These are phyloP conservation scores for Phlebiopsis gigantea DNA, from an alignment of 768 basidiomycete species.

Conservation along the genomic window DNA sequence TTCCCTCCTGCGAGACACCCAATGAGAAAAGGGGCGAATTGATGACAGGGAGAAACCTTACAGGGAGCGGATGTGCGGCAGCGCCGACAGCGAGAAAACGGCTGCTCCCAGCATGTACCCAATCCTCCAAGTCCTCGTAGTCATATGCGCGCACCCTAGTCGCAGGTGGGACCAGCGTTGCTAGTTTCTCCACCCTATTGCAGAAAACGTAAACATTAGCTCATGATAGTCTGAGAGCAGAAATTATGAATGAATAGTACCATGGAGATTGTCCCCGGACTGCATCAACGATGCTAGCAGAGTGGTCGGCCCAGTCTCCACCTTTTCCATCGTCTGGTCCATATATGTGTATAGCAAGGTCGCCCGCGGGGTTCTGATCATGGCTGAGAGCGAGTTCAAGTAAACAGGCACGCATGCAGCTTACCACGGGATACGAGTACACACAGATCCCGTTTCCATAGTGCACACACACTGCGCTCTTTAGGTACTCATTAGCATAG, in stretches of 20 bases:
- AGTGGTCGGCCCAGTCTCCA: conserved; percentile 9
- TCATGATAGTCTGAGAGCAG: no score
- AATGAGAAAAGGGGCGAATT: background rate
- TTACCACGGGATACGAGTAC: conserved; percentile 7
- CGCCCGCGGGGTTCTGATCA: conserved; percentile 11
- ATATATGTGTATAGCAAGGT: conserved; percentile 22
- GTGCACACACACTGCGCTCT: conserved; percentile 7
- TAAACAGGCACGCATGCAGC: background rate
- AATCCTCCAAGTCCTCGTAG: conserved; percentile 24
- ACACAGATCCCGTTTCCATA: conserved; percentile 7
- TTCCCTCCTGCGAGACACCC: conserved; percentile 21
- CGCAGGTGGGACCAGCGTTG: conserved; percentile 10
- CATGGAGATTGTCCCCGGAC: conserved; percentile 11
- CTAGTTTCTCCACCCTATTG: conserved; percentile 5
- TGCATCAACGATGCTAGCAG: background rate
- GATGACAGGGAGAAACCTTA: conserved; percentile 10
- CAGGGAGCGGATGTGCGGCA: conserved; percentile 34
- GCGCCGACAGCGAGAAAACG: conserved; percentile 29
- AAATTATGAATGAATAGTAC: conserved; percentile 1
- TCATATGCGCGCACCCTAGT: conserved; percentile 18
- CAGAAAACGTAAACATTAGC: background rate
- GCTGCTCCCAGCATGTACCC: conserved; percentile 26
- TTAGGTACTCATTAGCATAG: no score
- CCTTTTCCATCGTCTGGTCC: conserved; percentile 15
- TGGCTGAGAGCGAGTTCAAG: background rate